Percentiles rank a stretch among this genome's conserved stretches.
Conservation (phyloP, 2,329 filamentous ascomycete species). For the Pseudocercospora pini-densiflorae region DNA sequence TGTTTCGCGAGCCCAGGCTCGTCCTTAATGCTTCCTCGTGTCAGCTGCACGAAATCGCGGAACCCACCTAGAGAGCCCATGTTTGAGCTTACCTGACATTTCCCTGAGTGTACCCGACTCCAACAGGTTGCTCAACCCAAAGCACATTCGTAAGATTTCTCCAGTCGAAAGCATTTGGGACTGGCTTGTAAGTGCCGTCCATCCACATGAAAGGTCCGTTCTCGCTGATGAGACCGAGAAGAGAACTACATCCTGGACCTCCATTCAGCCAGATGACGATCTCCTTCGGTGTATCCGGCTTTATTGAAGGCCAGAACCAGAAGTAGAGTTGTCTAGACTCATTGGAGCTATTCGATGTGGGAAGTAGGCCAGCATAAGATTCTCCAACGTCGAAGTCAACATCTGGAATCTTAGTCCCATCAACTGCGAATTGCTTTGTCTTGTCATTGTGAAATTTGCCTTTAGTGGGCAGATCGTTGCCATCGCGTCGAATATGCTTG, state of each 20-base stretch:
- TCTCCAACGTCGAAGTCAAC: slow-evolving; percentile 52
- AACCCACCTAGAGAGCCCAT: too few relatives aligned
- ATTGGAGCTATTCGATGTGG: slow-evolving; percentile 55
- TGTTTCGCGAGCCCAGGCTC: slow-evolving; percentile 48
- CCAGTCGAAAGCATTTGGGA: slow-evolving; percentile 51
- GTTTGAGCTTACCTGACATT: slow-evolving; percentile 18
- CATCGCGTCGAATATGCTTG: too few relatives aligned
- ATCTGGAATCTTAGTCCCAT: slow-evolving; percentile 38
- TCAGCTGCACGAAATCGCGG: too few relatives aligned
- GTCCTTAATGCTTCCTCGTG: slow-evolving; percentile 30
- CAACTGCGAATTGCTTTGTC: slow-evolving; percentile 29
- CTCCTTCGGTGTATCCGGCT: slow-evolving; percentile 52
- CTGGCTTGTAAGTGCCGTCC: slow-evolving; percentile 35
- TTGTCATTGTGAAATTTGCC: slow-evolving; percentile 12
- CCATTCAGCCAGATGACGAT: slow-evolving; percentile 42
- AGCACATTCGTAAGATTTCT: slow-evolving; percentile 74
- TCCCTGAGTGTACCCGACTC: slow-evolving; percentile 51
- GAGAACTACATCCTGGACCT: slow-evolving; percentile 29
- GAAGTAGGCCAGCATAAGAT: slow-evolving; percentile 52
- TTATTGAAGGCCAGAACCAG: slow-evolving; percentile 58
- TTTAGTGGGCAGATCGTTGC: too few relatives aligned
- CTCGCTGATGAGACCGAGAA: slow-evolving; percentile 24
- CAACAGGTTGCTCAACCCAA: slow-evolving; percentile 63
- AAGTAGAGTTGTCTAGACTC: slow-evolving; percentile 55
- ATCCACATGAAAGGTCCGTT: slow-evolving; percentile 44